Evolutionary conservation across 2,329 filamentous ascomycete genomes (phyloP).

Genomic region (Daldinia eschscholtzii): DNA sequence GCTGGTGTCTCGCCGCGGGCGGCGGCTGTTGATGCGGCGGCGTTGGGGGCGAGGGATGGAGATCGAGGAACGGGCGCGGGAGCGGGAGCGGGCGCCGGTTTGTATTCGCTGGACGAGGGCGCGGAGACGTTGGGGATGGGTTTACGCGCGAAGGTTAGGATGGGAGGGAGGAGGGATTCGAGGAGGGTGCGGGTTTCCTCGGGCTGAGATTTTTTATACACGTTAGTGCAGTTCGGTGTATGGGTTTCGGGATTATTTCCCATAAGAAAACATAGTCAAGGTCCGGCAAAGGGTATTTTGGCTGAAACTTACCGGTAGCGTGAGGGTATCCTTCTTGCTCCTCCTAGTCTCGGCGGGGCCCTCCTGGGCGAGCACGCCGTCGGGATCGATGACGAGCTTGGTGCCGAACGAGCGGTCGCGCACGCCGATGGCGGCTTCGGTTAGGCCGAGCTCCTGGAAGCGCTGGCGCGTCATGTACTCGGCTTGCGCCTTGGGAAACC

Average conservation of each 20-base stretch:
- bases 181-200: slow-evolving; percentile 55
- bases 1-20: slow-evolving; percentile 8
- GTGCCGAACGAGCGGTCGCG: slow-evolving; percentile 53
- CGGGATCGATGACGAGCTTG: slow-evolving; percentile 38
- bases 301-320: slow-evolving; percentile 44
- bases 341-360: slow-evolving; percentile 18
- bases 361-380: slow-evolving; percentile 17
- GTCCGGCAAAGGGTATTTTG: too few relatives aligned
- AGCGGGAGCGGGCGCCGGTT: slow-evolving; percentile 40
- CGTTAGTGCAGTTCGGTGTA: background rate
- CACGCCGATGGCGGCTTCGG: slow-evolving; percentile 51
- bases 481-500: slow-evolving; percentile 52
- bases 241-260: too few relatives aligned
- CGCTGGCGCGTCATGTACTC: slow-evolving; percentile 54
- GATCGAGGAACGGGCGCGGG: slow-evolving; percentile 45
- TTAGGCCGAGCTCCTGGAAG: slow-evolving; percentile 51
- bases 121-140: slow-evolving; percentile 49
- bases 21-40: slow-evolving; percentile 33
- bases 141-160: slow-evolving; percentile 57
- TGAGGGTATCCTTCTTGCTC: slow-evolving; percentile 47
- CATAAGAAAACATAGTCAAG: too few relatives aligned
- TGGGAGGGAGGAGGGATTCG: slow-evolving; percentile 53
- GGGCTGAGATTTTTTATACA: slow-evolving; percentile 48
- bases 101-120: slow-evolving; percentile 13
- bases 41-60: slow-evolving; percentile 48